Conservation (phyloP, 106 monocot genomes). For the Triglochin maritima region DNA sequence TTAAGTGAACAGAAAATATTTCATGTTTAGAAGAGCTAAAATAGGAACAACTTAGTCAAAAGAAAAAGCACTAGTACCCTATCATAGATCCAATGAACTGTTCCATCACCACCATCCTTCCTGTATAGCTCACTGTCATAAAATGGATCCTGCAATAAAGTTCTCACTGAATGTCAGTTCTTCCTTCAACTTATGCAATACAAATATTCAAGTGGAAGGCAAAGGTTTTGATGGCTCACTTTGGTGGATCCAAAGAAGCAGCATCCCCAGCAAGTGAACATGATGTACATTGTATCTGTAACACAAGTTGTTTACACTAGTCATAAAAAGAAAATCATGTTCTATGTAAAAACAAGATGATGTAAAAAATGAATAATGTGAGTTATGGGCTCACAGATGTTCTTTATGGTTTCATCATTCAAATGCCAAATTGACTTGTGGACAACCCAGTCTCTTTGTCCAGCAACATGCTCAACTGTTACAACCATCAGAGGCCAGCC, state of each 20-base stretch:
- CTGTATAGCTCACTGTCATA: slow-evolving; percentile 80
- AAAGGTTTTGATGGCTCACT: slow-evolving; percentile 15
- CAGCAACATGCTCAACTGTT: slow-evolving; percentile 59
- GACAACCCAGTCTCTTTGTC: slow-evolving; percentile 53
- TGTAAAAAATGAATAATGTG: not conserved
- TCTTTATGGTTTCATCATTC: slow-evolving; percentile 63
- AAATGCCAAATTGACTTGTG: slow-evolving; percentile 82
- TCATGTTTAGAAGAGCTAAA: not conserved
- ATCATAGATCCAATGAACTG: slow-evolving; percentile 79
- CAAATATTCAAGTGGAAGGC: too few species aligned
- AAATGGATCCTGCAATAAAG: slow-evolving; percentile 59
- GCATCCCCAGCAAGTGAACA: slow-evolving; percentile 88
- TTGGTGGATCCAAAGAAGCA: slow-evolving; percentile 85
- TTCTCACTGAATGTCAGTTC: not conserved
- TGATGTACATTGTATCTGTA: slow-evolving; percentile 71
- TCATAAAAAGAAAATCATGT: not conserved
- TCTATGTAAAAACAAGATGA: not conserved
- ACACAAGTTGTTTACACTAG: not conserved
- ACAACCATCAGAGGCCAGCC: slow-evolving; percentile 68
- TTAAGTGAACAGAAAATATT: too few species aligned
- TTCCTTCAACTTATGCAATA: too few species aligned
- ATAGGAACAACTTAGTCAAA: not conserved
- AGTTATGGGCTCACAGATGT: slow-evolving; percentile 44
- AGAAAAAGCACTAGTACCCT: slow-evolving; percentile 25
- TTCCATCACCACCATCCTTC: slow-evolving; percentile 80